Conservation (phyloP, 805 yeast species). For the Kluyveromyces siamensis region DNA sequence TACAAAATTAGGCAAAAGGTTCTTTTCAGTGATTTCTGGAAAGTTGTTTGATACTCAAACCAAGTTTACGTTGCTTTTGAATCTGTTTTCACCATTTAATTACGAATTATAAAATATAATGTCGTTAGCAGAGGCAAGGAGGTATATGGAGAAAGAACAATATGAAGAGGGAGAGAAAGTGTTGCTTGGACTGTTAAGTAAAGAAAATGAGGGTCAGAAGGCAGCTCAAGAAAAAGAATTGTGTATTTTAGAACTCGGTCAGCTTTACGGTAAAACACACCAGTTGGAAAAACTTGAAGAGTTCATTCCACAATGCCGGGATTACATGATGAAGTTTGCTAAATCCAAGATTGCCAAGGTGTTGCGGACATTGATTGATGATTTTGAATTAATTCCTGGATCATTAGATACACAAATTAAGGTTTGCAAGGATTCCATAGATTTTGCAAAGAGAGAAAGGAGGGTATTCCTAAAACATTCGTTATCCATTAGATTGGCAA, state of each 20-base stretch:
- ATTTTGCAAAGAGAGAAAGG: slow-evolving; percentile 78
- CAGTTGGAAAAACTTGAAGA: slow-evolving; percentile 44
- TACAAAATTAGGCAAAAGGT: no score
- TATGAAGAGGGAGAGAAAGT: slow-evolving; percentile 49
- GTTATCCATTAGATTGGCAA: slow-evolving; percentile 73
- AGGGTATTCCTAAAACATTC: slow-evolving; percentile 85
- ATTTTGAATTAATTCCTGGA: slow-evolving; percentile 54
- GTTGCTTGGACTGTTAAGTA: slow-evolving; percentile 43
- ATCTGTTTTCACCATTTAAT: no score
- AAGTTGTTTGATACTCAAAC: no score
- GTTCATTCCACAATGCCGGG: slow-evolving; percentile 61
- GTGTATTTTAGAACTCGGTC: slow-evolving; percentile 70
- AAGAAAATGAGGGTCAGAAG: slow-evolving; percentile 37
- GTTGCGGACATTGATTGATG: slow-evolving; percentile 70
- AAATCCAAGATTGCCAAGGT: slow-evolving; percentile 94
- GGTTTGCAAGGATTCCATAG: slow-evolving; percentile 70
- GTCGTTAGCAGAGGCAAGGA: slow-evolving; percentile 51
- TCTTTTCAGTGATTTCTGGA: no score
- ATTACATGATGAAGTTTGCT: slow-evolving; percentile 69
- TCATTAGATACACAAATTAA: slow-evolving; percentile 62
- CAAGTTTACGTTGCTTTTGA: no score
- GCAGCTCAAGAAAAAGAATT: slow-evolving; percentile 42
- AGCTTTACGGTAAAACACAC: slow-evolving; percentile 45
- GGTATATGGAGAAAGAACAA: slow-evolving; percentile 41
- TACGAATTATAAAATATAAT: neutral